Evolutionary conservation across 179 eudicot species (phyloP), one percentile per base, ranked within the genome.

Genomic region (Sideroxylon spinosum): DNA sequence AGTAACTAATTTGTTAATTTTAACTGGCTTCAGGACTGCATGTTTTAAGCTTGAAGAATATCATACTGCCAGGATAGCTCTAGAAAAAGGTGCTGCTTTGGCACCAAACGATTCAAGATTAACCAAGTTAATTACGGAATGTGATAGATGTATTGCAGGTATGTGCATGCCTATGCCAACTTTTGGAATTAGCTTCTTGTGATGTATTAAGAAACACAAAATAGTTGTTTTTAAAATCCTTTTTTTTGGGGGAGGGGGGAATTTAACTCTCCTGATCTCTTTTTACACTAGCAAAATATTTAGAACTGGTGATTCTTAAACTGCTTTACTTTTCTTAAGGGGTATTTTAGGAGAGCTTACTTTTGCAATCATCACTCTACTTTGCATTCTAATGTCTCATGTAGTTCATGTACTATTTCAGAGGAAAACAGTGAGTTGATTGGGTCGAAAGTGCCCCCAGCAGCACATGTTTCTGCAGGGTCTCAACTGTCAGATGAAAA

Each of bases 21-120:
- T 16, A 13, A 1, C 32, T 32, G 4, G 17, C 73, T 17, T 6
- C 87, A 96, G 99, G 62, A 71, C 79, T 74, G 99, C 99, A 9
- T 92, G 97, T 74, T 76, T 96, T 77, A 89, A 94, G 86, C 98
- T 96, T 75, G 98, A 96, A 87, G 98, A 94, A 66, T 96, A 92
- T 75, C 90, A 96, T 80, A 94, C 97, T 85, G 99, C 98, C 16
- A 96, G 94, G 89, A 78, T 85, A 57, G 92, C 99, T 49, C 84
- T 94, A 68, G 92, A 86, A 86, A 80, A 84, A 49, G 99, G 99
- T 80, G 89, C 92, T 77, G 82, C 93, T 80, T 78, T 96, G 71
- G 93, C 92, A n/a, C 91, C 89, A 7, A 85, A 55, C 52, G 92
- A 91, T 68, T 78, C 93, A 26, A 88, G 98, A 81, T 93, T 95